Base-by-base conservation (phyloP, 768 basidiomycete genomes). In the Royoungia palumana region DNA sequence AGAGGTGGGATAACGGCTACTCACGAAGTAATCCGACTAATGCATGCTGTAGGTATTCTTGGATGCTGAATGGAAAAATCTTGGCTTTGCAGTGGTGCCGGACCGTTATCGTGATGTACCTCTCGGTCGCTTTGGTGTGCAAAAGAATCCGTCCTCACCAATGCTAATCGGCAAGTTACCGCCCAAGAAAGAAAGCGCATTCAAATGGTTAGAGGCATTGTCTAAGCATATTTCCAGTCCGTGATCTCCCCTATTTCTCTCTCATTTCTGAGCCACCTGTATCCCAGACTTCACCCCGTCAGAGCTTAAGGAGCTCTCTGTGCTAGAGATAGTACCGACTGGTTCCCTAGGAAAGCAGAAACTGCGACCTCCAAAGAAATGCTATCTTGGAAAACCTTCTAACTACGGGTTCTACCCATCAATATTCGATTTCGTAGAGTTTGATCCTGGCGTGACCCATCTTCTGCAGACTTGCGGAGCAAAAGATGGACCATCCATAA, bases 41-140 rank as follows among this genome's bases (percentile, higher is more conserved):
- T 61, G 4, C 53, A 87, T 82, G 60, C 7, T 17, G 3, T 0
- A 55, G 54, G 52, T 55, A n/a, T 55, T 49, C 11, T 22, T 39
- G 47, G 19, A 20, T 3, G 25, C 8, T 19, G 39, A 25, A 17
- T 44, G 86, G 76, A 75, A 82, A 0, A 64, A 72, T 0, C 71
- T 96, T 17, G 89, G 88, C 2, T 92, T 93, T 64, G 62, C 78
- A 10, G 74, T 87, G 4, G 71, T 89, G 4, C 75, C 82, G 34
- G 72, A 76, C 5, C 62, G 57, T 20, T 61, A 82, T 46, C 71
- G 68, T 14, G 63, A 69, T 5, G 77, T 82, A 43, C 75, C 75
- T 1, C 55, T 74, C 5, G 55, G 67, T 3, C 89, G 86, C 53
- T 69, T 95, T 20, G 80, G 83, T 47, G 72, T 96, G 3, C 69